Evolutionary conservation across 1,284 basidiomycete genomes (phyloP).

Genomic region (Cutaneotrichosporon sp.): DNA sequence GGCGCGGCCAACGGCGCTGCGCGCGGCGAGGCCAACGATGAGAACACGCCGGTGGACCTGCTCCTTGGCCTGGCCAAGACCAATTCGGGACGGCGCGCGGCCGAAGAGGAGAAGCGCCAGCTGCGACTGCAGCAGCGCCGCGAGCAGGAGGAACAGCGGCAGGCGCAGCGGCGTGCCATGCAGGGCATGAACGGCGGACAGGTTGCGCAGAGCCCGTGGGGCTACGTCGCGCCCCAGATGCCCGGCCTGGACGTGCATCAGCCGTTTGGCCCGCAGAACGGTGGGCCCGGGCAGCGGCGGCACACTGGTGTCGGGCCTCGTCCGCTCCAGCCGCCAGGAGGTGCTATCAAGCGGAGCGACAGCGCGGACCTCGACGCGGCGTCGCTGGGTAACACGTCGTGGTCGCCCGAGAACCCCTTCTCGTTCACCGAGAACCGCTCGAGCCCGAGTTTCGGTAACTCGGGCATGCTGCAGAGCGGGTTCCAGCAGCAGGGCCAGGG

Average conservation of each 20-base stretch:
- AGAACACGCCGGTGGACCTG: conserved; percentile 43
- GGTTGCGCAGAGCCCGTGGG: conserved; percentile 37
- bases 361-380: background rate
- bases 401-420: conserved; percentile 20
- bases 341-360: background rate
- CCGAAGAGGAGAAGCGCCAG: conserved; percentile 44
- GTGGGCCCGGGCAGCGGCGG: conserved; percentile 28
- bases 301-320: conserved; percentile 38
- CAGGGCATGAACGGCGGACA: conserved; percentile 11
- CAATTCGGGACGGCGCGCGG: conserved; percentile 38
- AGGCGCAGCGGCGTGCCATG: conserved; percentile 18
- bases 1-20: conserved; percentile 8
- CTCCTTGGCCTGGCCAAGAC: conserved; percentile 44
- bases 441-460: conserved; percentile 7
- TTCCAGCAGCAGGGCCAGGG: conserved; percentile 11
- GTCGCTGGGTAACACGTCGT: conserved; percentile 1
- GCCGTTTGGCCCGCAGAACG: conserved; percentile 32
- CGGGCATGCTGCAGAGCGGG: conserved; percentile 2
- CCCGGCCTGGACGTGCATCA: conserved; percentile 47
- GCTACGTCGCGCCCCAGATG: conserved; percentile 46
- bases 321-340: conserved; percentile 39
- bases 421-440: conserved; percentile 16
- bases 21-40: conserved; percentile 19
- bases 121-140: conserved; percentile 40
- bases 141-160: conserved; percentile 36